Conservation (phyloP, 2,329 filamentous ascomycete species). For the Colletotrichum navitas region DNA sequence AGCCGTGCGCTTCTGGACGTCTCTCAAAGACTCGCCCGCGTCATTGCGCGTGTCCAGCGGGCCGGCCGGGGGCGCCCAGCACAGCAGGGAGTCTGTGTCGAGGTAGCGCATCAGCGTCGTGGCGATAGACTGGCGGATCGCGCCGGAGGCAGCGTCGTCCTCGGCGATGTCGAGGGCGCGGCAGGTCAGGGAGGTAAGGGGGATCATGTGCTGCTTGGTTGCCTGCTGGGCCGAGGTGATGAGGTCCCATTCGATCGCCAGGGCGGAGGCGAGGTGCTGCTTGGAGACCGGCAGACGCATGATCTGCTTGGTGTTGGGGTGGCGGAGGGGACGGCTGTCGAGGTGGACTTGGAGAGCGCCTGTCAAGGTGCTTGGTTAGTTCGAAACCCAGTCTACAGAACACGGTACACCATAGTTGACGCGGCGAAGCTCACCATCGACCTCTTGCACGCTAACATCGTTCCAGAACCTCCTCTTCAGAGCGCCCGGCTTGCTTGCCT, state of each 20-base stretch:
- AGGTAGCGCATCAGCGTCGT: conserved; percentile 84
- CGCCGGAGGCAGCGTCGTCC: conserved; percentile 70
- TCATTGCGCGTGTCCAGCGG: conserved; percentile 62
- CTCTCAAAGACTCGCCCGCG: conserved; percentile 71
- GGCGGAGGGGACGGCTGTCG: conserved; percentile 83
- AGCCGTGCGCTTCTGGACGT: conserved; percentile 78
- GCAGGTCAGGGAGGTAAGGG: conserved; percentile 86
- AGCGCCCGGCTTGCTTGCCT: conserved; percentile 55
- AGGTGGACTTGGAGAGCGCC: conserved; percentile 74
- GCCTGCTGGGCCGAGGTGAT: conserved; percentile 86
- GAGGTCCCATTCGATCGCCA: conserved; percentile 94
- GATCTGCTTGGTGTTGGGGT: conserved; percentile 77
- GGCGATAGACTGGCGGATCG: conserved; percentile 73
- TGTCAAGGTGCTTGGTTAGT: conserved; percentile 41
- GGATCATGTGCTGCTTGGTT: conserved; percentile 87
- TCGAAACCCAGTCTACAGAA: background rate
- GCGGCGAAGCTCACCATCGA: conserved; percentile 64
- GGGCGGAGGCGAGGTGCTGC: conserved; percentile 82
- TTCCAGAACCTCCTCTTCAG: conserved; percentile 88
- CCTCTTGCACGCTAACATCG: conserved; percentile 78
- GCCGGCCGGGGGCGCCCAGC: conserved; percentile 77
- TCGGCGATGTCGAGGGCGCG: conserved; percentile 84
- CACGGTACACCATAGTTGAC: background rate
- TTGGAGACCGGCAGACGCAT: conserved; percentile 81
- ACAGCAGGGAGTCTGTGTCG: conserved; percentile 91